Percentiles rank a stretch among this genome's conserved stretches.
Conservation (phyloP, 768 basidiomycete genomes). For the Boletus insuetus region DNA sequence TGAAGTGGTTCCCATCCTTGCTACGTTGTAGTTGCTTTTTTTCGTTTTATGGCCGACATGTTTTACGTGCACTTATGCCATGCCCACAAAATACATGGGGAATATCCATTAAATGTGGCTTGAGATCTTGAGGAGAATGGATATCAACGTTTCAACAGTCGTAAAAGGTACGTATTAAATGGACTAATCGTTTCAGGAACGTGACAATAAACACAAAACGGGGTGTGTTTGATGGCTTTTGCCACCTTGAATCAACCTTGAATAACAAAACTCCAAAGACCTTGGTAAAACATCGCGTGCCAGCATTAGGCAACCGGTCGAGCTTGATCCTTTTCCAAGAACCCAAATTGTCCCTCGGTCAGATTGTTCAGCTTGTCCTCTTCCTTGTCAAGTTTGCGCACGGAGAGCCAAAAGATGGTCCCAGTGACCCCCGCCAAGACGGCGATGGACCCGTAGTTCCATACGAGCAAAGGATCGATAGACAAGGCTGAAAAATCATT, state of each 20-base stretch:
- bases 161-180: neutral
- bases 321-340: neutral
- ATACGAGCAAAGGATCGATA: slow-evolving; percentile 67
- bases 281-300: too few species aligned
- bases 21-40: slow-evolving; percentile 2
- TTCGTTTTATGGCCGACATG: slow-evolving; percentile 10
- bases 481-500: slow-evolving; percentile 46
- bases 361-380: slow-evolving; percentile 66
- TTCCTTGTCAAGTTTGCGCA: slow-evolving; percentile 54
- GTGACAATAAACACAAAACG: neutral
- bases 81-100: slow-evolving; percentile 13
- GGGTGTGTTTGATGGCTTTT: too few species aligned
- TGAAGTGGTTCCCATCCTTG: slow-evolving; percentile 38
- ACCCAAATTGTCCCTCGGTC: slow-evolving; percentile 34
- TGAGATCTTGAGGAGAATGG: neutral
- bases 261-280: too few species aligned
- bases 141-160: neutral
- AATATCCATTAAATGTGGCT: neutral
- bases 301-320: too few species aligned
- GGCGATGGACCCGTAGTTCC: slow-evolving; percentile 68
- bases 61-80: slow-evolving; percentile 15
- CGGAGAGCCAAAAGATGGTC: slow-evolving; percentile 49
- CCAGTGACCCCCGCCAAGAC: slow-evolving; percentile 54
- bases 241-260: too few species aligned
- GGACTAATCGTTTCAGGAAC: too few species aligned